Conservation (phyloP, 176 grass and related monocot genomes). For the Saccharum spontaneum region DNA sequence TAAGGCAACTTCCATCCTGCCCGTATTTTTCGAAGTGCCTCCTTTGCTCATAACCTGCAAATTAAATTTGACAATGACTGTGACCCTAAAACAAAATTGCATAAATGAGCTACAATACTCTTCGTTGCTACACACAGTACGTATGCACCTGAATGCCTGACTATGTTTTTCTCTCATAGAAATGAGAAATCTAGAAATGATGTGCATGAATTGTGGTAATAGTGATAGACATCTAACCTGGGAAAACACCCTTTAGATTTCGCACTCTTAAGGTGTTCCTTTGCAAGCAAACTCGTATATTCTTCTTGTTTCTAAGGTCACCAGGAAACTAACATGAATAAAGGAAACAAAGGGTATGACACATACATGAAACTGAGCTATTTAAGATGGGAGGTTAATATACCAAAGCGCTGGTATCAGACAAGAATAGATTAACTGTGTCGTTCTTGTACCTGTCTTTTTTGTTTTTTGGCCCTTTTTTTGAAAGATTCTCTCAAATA, state of each 20-base stretch:
- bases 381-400: background rate
- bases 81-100: too few species aligned
- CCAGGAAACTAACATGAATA: background rate
- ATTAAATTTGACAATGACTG: background rate
- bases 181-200: too few species aligned
- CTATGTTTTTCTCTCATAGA: too few species aligned
- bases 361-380: background rate
- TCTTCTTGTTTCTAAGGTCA: background rate
- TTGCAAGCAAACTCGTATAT: background rate
- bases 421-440: background rate
- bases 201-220: background rate
- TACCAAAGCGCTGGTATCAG: background rate
- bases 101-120: background rate
- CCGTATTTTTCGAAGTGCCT: background rate
- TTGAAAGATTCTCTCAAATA: too few species aligned
- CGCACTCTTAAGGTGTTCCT: too few species aligned
- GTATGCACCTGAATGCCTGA: background rate
- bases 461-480: too few species aligned
- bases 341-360: background rate
- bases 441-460: too few species aligned
- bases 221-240: background rate
- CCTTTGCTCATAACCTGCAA: background rate
- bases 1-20: background rate
- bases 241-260: background rate
- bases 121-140: background rate